Evolutionary conservation across 2,329 filamentous ascomycete genomes (phyloP), one percentile per base, ranked within the genome.

Genomic region (Botrytis pseudocinerea): DNA sequence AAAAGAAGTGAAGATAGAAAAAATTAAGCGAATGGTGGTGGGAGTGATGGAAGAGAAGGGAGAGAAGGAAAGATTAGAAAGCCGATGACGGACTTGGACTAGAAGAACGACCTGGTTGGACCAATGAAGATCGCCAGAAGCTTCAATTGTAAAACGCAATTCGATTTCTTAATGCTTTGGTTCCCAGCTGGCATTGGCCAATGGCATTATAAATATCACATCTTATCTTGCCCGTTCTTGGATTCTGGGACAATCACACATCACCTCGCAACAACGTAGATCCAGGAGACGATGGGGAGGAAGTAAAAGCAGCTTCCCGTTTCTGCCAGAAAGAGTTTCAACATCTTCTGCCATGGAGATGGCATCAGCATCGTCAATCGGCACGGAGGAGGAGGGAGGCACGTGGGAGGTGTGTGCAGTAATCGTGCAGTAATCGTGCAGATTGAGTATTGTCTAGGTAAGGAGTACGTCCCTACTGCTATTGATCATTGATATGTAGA

Each of bases 1-100:
- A 40, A 62, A 57, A 57, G 51, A 28, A 65, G 28, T 66, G 63
- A 48, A n/a, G 44, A 66, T 6, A 38, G 22, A 63, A 48, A 63
- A 42, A 25, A 12, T 38, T 46, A 46, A 70, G 54, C 40, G 54
- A 70, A 35, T 35, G 10, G 32, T 69, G 51, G 35, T 54, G 66
- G 40, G 25, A 42, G 51, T 8, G 35, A 59, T 16, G 63, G 18
- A 1, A 38, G 8, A 8, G 38, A 38, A 25, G 42, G 12, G 5
- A 32, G 18, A 16, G 44, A 69, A 38, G 40, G n/a, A 38, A 59
- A 70, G 18, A n/a, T n/a, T 28, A 44, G 64, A 57, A 57, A 59
- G 66, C 51, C 66, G 66, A 69, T 69, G 38, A 59, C 66, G 66
- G 40, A 51, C 35, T 25, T 4, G 5, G 7, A 38, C 38, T 9